Conservation (phyloP, 306 rosid species). For the Inga laurina region DNA sequence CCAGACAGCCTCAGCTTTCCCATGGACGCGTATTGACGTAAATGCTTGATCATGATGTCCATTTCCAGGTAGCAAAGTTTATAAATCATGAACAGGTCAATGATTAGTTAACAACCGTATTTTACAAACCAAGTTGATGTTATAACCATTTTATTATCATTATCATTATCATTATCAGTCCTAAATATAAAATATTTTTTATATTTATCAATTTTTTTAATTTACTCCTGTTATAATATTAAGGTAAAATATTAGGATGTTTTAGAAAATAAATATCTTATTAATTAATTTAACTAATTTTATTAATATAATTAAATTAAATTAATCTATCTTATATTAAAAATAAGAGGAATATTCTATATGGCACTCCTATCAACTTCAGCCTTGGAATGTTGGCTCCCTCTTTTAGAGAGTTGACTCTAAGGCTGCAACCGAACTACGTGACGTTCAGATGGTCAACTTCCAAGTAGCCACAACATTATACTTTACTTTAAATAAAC, state of each 20-base stretch:
- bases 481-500: not conserved
- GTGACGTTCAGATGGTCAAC: no score
- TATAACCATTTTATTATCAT: not conserved
- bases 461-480: not conserved
- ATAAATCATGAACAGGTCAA: not conserved
- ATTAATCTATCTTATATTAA: no score
- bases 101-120: not conserved
- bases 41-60: not conserved
- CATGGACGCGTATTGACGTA: not conserved
- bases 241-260: no score
- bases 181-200: no score
- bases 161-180: no score
- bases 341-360: rapidly evolving
- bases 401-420: not conserved
- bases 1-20: not conserved
- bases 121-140: not conserved
- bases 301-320: no score
- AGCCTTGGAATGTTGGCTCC: not conserved
- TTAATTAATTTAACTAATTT: no score
- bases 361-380: not conserved
- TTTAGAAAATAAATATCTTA: no score
- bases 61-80: not conserved
- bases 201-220: no score
- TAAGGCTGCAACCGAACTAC: not conserved
- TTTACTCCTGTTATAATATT: no score